Evolutionary conservation across 2,329 filamentous ascomycete genomes (phyloP), one percentile per base, ranked within the genome.

Genomic region (Emergomyces africanus): DNA sequence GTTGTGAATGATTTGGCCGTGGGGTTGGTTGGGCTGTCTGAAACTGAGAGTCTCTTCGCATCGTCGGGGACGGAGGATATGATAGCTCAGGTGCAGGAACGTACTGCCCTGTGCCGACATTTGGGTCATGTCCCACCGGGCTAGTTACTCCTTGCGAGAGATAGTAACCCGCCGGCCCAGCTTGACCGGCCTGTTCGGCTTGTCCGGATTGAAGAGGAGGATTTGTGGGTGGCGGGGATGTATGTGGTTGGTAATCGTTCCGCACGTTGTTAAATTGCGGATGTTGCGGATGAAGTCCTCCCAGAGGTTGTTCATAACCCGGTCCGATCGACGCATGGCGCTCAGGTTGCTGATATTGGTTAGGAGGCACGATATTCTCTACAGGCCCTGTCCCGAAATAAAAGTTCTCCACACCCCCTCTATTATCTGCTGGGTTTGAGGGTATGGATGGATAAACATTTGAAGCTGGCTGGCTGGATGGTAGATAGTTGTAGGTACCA

Each of bases 371-470:
- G 63, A 81, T 81, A 5, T 77, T 68, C 9, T 71, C 77, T 64
- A 72, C 71, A 55, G 72, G 77, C 48, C 81, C 76, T 64, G 85
- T 87, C 41, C 83, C 83, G 15, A 84, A 88, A 71, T 96, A 96
- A 71, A 88, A 96, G 72, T 79, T 92, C 69, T 96, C 91, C 10
- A 85, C 81, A 14, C 79, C 81, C 12, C 79, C 78, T 30, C 76
- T 71, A 28, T 67, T 70, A 62, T 75, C 73, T 14, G 80, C 72
- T 12, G 77, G 72, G 61, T 79, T 79, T 8, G 82, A 73, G 28
- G 84, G 78, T 59, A 95, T 80, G 3, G 83, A 82, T 10, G 90
- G 87, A 69, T 96, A 96, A 15, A 88, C 80, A 57, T 79, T 79
- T 23, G 78, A 81, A 5, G 82, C 71, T 10, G 81, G 73, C 48